phyloP scores from a whole-genome alignment of 768 basidiomycete genomes.

The Boletus pseudo-olivaceus region DNA sequence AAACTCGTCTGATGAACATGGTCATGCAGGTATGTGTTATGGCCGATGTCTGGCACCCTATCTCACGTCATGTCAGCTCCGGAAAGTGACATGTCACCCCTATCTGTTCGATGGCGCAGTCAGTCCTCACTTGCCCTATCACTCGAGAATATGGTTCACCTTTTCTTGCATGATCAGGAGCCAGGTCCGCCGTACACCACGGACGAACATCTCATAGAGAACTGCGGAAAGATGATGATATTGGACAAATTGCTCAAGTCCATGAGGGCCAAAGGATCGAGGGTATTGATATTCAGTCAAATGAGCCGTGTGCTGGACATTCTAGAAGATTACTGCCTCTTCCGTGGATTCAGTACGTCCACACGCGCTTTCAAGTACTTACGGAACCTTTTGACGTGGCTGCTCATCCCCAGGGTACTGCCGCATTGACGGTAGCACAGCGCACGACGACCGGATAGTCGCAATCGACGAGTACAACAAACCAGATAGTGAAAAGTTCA shows the following conservation, averaged over 20 bases:
- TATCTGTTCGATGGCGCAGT: slow-evolving; percentile 94
- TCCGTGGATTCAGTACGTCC: slow-evolving; percentile 77
- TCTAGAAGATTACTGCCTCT: slow-evolving; percentile 94
- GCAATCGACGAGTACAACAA: slow-evolving; percentile 99
- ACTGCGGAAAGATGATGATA: slow-evolving; percentile 96
- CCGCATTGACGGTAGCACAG: slow-evolving; percentile 92
- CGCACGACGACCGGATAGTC: slow-evolving; percentile 92
- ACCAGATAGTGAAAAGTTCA: slow-evolving; percentile 90
- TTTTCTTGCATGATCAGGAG: slow-evolving; percentile 48
- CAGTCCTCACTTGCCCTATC: slow-evolving; percentile 18
- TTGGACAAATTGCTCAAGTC: slow-evolving; percentile 86
- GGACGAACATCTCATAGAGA: slow-evolving; percentile 92
- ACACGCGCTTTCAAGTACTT: not conserved
- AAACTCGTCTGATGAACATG: slow-evolving; percentile 96
- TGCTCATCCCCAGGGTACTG: slow-evolving; percentile 68
- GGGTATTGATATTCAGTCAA: slow-evolving; percentile 96
- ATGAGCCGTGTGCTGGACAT: slow-evolving; percentile 99
- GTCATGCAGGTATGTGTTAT: slow-evolving; percentile 83
- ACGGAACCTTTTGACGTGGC: slow-evolving; percentile 2
- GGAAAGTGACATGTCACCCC: slow-evolving; percentile 87
- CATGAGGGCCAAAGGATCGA: slow-evolving; percentile 91
- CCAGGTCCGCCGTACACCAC: slow-evolving; percentile 98
- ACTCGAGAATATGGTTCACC: not conserved
- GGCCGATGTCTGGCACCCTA: not conserved
- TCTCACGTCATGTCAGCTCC: slow-evolving; percentile 38